Conservation (phyloP, 306 rosid genomes). For the Glycine tomentella region DNA sequence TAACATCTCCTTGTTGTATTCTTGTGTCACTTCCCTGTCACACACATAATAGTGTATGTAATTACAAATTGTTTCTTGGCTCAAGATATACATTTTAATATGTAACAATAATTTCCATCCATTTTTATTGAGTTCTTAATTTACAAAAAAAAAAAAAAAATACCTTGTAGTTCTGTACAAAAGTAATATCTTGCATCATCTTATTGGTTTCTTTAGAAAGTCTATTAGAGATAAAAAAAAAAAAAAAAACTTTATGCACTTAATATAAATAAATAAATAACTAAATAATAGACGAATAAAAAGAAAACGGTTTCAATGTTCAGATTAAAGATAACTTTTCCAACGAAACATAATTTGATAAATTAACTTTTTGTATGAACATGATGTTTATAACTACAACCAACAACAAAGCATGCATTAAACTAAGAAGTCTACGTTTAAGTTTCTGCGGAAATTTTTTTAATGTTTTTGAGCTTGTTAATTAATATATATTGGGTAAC, state of each 20-base stretch:
- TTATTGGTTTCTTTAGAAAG: neutral
- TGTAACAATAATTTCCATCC: neutral
- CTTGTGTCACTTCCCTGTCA: constrained; percentile 59
- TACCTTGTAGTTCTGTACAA: neutral
- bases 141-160: too few species aligned
- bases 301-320: too few species aligned
- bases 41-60: neutral
- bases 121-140: neutral
- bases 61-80: neutral
- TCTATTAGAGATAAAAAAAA: neutral
- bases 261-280: neutral
- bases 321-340: neutral
- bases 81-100: neutral
- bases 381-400: neutral
- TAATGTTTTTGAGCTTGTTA: neutral
- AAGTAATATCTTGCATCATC: neutral
- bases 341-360: too few species aligned
- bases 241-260: neutral
- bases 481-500: neutral
- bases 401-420: neutral
- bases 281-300: neutral
- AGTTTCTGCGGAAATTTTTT: neutral
- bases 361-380: neutral
- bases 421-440: neutral
- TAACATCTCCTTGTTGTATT: constrained; percentile 61